These are phyloP conservation scores for Apiospora aurea DNA, from an alignment of 2,329 filamentous ascomycete genomes.

Conservation along the genomic window DNA sequence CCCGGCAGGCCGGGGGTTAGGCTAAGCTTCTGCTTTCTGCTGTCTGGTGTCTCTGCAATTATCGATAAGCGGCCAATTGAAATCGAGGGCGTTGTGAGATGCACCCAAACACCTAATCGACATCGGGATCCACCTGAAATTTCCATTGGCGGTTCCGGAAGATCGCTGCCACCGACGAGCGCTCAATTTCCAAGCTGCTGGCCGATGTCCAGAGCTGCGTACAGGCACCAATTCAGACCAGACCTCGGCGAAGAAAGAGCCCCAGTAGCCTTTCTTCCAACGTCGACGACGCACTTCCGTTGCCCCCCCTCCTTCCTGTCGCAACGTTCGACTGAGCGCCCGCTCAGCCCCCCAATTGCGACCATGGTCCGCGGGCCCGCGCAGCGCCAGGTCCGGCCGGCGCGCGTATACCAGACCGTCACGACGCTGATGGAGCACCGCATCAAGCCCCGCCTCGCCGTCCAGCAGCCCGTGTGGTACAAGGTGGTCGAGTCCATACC, in stretches of 20 bases:
- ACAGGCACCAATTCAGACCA: constrained; percentile 11
- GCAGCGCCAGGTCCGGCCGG: constrained; percentile 45
- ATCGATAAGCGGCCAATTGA: constrained; percentile 15
- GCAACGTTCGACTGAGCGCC: constrained; percentile 23
- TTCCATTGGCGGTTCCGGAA: constrained; percentile 19
- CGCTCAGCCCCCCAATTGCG: constrained; percentile 26
- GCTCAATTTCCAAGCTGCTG: neutral
- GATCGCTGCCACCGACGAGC: constrained; percentile 9
- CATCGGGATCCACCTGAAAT: constrained; percentile 10
- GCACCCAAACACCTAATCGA: neutral
- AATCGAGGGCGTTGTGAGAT: neutral
- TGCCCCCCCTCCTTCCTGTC: neutral
- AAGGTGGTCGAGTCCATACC: constrained; percentile 59
- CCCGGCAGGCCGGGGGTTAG: neutral
- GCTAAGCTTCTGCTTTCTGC: neutral
- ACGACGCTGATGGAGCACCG: constrained; percentile 46
- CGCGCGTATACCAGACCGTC: constrained; percentile 53
- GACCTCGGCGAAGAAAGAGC: constrained; percentile 4
- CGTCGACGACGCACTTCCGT: neutral
- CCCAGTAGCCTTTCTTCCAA: constrained; percentile 2
- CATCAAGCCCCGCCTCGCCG: constrained; percentile 38
- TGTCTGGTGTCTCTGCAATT: neutral
- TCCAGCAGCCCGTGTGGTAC: constrained; percentile 56
- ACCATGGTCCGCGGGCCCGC: constrained; percentile 41
- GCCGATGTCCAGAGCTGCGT: neutral